Evolutionary conservation across 1,284 basidiomycete genomes (phyloP).

Genomic region (Leccinum subfulvum): DNA sequence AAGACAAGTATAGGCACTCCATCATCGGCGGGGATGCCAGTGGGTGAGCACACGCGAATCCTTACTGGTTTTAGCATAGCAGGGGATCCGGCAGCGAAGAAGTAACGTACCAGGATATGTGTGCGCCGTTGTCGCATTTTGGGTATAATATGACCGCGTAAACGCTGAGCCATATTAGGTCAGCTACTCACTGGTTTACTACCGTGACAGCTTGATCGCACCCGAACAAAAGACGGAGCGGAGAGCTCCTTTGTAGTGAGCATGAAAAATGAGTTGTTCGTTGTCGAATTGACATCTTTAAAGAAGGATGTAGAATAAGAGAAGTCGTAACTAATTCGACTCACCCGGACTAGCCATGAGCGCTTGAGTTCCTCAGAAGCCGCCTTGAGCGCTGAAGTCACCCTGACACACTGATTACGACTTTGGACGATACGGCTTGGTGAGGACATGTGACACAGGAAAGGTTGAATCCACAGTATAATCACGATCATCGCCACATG

Average conservation of each 20-base stretch:
- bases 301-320: conserved; percentile 6
- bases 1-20: conserved; percentile 51
- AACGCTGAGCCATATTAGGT: conserved; percentile 2
- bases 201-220: conserved; percentile 34
- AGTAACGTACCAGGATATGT: conserved; percentile 14
- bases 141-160: conserved; percentile 22
- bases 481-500: conserved; percentile 16
- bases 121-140: conserved; percentile 12
- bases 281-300: conserved; percentile 25
- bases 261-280: conserved; percentile 40
- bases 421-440: conserved; percentile 44
- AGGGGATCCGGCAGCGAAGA: conserved; percentile 2
- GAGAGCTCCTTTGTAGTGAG: conserved; percentile 43
- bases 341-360: conserved; percentile 34
- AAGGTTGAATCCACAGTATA: not conserved
- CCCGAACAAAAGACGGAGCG: conserved; percentile 45
- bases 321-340: conserved; percentile 8
- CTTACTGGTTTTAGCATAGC: conserved; percentile 21
- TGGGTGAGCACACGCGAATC: conserved; percentile 35
- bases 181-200: conserved; percentile 35
- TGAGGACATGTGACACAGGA: conserved; percentile 32
- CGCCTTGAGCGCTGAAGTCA: conserved; percentile 40
- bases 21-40: conserved; percentile 47
- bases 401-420: conserved; percentile 41
- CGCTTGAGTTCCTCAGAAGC: conserved; percentile 30